These are phyloP conservation scores for Naganishia albida DNA, from an alignment of 1,284 basidiomycete genomes.

Conservation along the genomic window DNA sequence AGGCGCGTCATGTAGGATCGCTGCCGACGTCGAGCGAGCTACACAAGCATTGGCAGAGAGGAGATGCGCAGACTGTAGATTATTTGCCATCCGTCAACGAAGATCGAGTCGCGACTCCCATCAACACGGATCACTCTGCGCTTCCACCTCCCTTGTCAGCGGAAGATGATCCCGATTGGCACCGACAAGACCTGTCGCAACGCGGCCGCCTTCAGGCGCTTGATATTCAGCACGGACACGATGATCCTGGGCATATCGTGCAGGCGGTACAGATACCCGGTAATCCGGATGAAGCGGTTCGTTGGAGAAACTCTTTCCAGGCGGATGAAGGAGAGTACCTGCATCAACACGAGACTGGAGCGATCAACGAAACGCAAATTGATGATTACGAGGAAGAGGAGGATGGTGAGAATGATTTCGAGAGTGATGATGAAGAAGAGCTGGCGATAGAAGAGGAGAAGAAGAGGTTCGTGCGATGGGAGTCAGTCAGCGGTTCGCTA, in stretches of 20 bases:
- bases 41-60: slow-evolving; percentile 10
- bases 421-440: slow-evolving; percentile 47
- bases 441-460: slow-evolving; percentile 28
- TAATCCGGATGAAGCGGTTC: slow-evolving; percentile 28
- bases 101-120: slow-evolving; percentile 16
- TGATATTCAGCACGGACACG: slow-evolving; percentile 13
- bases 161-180: background rate
- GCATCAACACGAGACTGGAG: slow-evolving; percentile 33
- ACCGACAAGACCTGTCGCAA: slow-evolving; percentile 1
- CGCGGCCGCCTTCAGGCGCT: slow-evolving; percentile 16
- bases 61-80: background rate
- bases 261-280: slow-evolving; percentile 34
- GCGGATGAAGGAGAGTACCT: slow-evolving; percentile 35
- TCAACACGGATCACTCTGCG: slow-evolving; percentile 15
- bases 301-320: slow-evolving; percentile 11
- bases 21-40: slow-evolving; percentile 17
- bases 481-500: background rate
- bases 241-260: slow-evolving; percentile 19
- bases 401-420: slow-evolving; percentile 46
- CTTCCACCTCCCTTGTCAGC: background rate
- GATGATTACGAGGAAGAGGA: slow-evolving; percentile 45
- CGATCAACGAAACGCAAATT: slow-evolving; percentile 38
- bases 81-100: slow-evolving; percentile 12
- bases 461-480: slow-evolving; percentile 9
- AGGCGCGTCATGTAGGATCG: slow-evolving; percentile 3